These are phyloP conservation scores for Suillus spraguei DNA, from an alignment of 768 basidiomycete genomes.

Conservation along the genomic window DNA sequence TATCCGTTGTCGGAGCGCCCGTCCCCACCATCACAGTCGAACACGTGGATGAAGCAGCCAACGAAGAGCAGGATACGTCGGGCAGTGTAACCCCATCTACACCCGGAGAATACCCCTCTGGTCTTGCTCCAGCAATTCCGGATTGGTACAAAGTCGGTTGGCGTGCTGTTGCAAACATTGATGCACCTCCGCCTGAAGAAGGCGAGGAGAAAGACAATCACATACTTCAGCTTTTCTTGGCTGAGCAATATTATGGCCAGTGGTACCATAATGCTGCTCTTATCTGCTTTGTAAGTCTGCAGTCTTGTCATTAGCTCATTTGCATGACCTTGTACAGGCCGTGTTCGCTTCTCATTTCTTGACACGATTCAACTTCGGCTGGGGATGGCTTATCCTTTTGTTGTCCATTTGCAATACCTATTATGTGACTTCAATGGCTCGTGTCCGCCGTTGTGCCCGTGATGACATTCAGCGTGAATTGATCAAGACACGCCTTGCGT, in stretches of 20 bases:
- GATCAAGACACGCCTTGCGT: conserved; percentile 82
- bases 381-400: conserved; percentile 89
- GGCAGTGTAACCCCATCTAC: conserved; percentile 25
- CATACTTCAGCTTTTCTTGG: conserved; percentile 66
- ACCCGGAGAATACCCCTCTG: conserved; percentile 60
- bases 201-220: conserved; percentile 70
- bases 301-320: conserved; percentile 11
- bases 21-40: conserved; percentile 78
- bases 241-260: conserved; percentile 80
- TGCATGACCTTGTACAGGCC: conserved; percentile 49
- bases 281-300: conserved; percentile 71
- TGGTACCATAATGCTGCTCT: conserved; percentile 91
- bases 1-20: conserved; percentile 43
- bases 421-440: conserved; percentile 82
- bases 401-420: conserved; percentile 89
- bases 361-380: conserved; percentile 85
- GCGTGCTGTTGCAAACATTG: conserved; percentile 70
- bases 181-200: conserved; percentile 53
- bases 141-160: conserved; percentile 89
- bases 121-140: conserved; percentile 58
- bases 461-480: conserved; percentile 98
- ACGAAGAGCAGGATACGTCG: conserved; percentile 22
- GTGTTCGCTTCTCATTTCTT: conserved; percentile 84
- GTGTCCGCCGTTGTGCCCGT: conserved; percentile 77
- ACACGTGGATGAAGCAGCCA: conserved; percentile 44